A percentile compares a stretch with the other conserved stretches of the same genome.
phyloP scores from a whole-genome alignment of 768 basidiomycete species.

The Macrocybe gigantea region DNA sequence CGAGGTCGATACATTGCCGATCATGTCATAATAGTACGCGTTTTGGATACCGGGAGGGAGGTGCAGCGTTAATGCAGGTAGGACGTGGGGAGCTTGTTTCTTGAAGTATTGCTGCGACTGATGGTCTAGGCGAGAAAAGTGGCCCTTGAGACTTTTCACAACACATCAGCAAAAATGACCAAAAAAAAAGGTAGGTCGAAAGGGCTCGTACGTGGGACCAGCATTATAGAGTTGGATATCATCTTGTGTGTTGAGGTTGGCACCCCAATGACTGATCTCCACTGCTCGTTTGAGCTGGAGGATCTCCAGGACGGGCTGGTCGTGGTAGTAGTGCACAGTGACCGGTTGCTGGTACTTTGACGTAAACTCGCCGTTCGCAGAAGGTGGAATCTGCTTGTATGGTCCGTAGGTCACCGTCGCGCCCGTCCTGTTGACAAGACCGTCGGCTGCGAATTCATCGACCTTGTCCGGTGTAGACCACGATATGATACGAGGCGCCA shows the following conservation, averaged over 20 bases:
- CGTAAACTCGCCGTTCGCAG: conserved; percentile 51
- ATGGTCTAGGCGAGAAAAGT: conserved; percentile 89
- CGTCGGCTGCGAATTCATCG: conserved; percentile 55
- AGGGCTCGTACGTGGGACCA: conserved; percentile 71
- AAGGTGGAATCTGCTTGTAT: conserved; percentile 67
- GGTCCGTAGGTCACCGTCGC: conserved; percentile 87
- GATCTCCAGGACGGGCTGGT: conserved; percentile 77
- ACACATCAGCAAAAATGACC: conserved; percentile 3
- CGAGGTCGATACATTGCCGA: conserved; percentile 97
- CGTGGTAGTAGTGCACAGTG: conserved; percentile 74
- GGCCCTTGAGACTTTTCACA: conserved; percentile 74
- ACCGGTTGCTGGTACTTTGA: conserved; percentile 58
- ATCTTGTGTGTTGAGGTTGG: conserved; percentile 91
- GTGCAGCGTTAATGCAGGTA: conserved; percentile 68
- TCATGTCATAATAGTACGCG: conserved; percentile 85
- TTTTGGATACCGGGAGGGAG: conserved; percentile 80
- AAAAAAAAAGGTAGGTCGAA: background rate
- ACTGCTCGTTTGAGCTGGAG: conserved; percentile 65
- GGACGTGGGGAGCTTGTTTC: conserved; percentile 58
- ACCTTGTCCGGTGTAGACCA: conserved; percentile 63
- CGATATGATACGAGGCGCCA: conserved; percentile 63
- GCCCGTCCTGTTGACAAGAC: conserved; percentile 64
- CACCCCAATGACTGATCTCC: conserved; percentile 97
- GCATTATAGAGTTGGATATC: conserved; percentile 81
- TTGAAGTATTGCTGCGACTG: conserved; percentile 73